Evolutionary conservation across 2,329 filamentous ascomycete genomes (phyloP), one percentile per base, ranked within the genome.

Genomic region (Colletotrichum godetiae): DNA sequence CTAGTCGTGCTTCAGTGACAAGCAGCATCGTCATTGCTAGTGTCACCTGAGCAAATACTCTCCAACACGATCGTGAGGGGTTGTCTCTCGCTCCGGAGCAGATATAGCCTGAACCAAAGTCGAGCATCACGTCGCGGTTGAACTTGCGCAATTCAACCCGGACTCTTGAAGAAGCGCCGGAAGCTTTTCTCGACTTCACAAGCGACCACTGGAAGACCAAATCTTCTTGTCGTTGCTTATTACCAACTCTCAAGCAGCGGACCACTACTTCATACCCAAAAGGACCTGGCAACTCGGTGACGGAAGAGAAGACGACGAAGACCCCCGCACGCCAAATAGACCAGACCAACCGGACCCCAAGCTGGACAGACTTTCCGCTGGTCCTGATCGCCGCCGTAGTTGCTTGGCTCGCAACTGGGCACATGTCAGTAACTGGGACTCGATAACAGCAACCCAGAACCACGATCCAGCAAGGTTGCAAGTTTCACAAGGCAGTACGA

Each of bases 381-480:
- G 60, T 70, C 68, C 68, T 71, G 68, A 67, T 71, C 55, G 68
- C 24, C 42, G 42, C 37, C 15, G 15, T 37, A 24, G 31, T 31
- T 37, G 33, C 29, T 71, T 67, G 68, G 62, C 58, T 68, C 37
- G 15, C 37, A 42, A 42, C 37, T 19, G 49, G 68, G 63, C 68
- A 72, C 63, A 72, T 72, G 68, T 67, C 68, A 67, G 68, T 55
- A n/a, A 52, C 15, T 19, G 55, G 55, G 56, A 8, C 46, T 57
- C 19, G 27, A 35, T 33, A 33, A 33, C 31, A 33, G 31, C 37
- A 42, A 42, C 37, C 37, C 37, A 15, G 15, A 19, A 7, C 37
- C 37, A 19, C 37, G 37, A 42, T 42, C 37, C 37, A 42, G 37
- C 31, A 52, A 19, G 46, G 29, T 46, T 60, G 13, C 55, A 53